Conservation (phyloP, 2,329 filamentous ascomycete genomes). For the Grosmannia huntii region DNA sequence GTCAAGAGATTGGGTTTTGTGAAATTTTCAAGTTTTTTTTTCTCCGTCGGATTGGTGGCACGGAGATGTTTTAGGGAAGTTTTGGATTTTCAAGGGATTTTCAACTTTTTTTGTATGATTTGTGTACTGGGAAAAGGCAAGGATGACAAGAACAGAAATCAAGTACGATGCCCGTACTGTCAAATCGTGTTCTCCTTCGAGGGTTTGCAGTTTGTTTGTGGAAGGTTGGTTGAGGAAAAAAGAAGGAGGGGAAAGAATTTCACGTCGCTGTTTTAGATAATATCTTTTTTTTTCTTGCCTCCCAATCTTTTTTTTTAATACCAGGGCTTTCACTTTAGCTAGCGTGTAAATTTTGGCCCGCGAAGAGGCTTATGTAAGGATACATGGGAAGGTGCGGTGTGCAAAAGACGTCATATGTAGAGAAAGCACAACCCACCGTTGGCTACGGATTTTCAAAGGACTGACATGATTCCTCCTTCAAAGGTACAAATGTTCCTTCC, state of each 20-base stretch:
- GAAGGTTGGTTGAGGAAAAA: slow-evolving; percentile 23
- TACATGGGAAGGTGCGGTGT: slow-evolving; percentile 1
- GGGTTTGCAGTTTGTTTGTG: slow-evolving; percentile 32
- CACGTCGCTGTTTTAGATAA: slow-evolving; percentile 8
- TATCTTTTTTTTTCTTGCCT: slow-evolving; percentile 1
- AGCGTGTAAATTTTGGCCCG: background rate
- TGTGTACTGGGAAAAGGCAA: slow-evolving; percentile 31
- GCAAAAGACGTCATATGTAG: background rate
- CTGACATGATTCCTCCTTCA: background rate
- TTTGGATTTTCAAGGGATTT: slow-evolving; percentile 35
- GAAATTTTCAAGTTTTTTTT: slow-evolving; percentile 4
- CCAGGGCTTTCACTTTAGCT: slow-evolving; percentile 1
- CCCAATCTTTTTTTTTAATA: slow-evolving; percentile 4
- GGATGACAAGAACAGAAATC: slow-evolving; percentile 47
- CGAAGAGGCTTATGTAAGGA: background rate
- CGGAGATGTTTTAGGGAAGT: slow-evolving; percentile 12
- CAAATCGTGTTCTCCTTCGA: slow-evolving; percentile 12
- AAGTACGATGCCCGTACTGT: slow-evolving; percentile 43
- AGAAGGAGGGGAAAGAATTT: slow-evolving; percentile 9
- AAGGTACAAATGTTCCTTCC: background rate
- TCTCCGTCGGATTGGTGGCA: slow-evolving; percentile 10
- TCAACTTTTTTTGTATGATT: slow-evolving; percentile 50
- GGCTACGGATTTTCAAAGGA: background rate
- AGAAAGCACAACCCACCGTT: background rate
- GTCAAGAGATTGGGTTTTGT: background rate